These are phyloP conservation scores for Ogataea dorogensis DNA, from an alignment of 805 yeast genomes.

Conservation along the genomic window DNA sequence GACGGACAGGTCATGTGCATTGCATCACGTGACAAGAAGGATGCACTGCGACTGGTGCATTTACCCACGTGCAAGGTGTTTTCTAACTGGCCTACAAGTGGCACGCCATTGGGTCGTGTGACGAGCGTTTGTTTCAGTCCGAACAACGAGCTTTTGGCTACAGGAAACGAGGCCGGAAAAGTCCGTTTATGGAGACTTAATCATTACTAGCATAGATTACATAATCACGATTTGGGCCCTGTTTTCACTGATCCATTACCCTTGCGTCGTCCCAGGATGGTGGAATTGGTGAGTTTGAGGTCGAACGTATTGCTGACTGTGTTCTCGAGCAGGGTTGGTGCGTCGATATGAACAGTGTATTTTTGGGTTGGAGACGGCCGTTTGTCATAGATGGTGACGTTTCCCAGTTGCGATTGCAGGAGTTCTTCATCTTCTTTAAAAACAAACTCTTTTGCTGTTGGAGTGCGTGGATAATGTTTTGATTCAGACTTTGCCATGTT, in stretches of 20 bases:
- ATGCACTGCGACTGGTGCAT: constrained; percentile 83
- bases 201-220: constrained; percentile 52
- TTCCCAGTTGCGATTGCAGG: constrained; percentile 5
- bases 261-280: constrained; percentile 57
- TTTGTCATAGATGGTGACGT: constrained; percentile 10
- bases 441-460: constrained; percentile 13
- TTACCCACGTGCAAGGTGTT: constrained; percentile 83
- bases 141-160: constrained; percentile 74
- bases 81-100: constrained; percentile 96
- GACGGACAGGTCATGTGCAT: constrained; percentile 90
- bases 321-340: constrained; percentile 10
- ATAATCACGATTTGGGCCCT: constrained; percentile 15
- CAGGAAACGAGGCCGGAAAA: constrained; percentile 89
- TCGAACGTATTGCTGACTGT: constrained; percentile 40
- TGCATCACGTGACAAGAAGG: constrained; percentile 82
- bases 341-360: constrained; percentile 5
- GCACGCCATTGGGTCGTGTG: constrained; percentile 94
- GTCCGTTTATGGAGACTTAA: constrained; percentile 86
- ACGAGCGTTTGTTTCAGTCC: constrained; percentile 79
- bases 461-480: constrained; percentile 21
- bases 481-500: constrained; percentile 5
- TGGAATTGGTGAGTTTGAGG: constrained; percentile 61
- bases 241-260: constrained; percentile 22
- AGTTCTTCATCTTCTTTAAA: constrained; percentile 14
- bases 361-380: constrained; percentile 18